Percentiles rank a stretch among this genome's conserved stretches.
phyloP scores from a whole-genome alignment of 2,329 filamentous ascomycete species.

The Neonectria ditissima region DNA sequence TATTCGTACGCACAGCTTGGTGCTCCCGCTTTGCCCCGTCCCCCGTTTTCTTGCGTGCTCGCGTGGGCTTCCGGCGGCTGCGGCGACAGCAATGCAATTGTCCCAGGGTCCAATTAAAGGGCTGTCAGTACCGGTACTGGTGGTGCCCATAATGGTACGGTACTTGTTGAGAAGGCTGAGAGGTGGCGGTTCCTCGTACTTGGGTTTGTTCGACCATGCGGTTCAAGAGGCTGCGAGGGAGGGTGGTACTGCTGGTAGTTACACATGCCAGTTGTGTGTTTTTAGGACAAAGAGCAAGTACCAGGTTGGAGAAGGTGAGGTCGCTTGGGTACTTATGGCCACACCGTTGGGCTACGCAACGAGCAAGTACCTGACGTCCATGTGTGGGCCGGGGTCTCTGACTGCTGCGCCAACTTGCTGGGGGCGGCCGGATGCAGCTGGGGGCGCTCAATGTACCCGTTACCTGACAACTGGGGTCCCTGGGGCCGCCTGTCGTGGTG shows the following conservation, averaged over 20 bases:
- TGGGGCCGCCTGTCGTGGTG: conserved; percentile 1
- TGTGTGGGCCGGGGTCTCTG: conserved; percentile 1
- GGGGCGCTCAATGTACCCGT: conserved; percentile 6
- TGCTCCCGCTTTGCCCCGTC: conserved; percentile 30
- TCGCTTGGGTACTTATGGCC: conserved; percentile 34
- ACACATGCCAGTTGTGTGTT: conserved; percentile 27
- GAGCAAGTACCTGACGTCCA: conserved; percentile 28
- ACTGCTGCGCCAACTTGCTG: conserved; percentile 5
- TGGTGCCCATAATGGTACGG: neutral
- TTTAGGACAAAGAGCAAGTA: conserved; percentile 30
- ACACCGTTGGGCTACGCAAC: conserved; percentile 37
- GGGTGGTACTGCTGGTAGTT: conserved; percentile 20
- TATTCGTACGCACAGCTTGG: neutral
- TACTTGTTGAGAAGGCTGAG: neutral
- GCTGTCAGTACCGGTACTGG: neutral
- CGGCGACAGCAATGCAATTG: conserved; percentile 35
- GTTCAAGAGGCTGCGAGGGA: neutral
- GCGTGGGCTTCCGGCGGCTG: conserved; percentile 36
- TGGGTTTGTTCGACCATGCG: neutral
- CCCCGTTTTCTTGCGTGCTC: conserved; percentile 40
- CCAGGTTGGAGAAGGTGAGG: conserved; percentile 4
- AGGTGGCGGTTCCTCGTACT: neutral
- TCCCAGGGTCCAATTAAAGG: conserved; percentile 4
- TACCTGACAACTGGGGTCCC: neutral
- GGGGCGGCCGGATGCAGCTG: conserved; percentile 6